Percentiles rank a stretch among this genome's conserved stretches.
phyloP scores from a whole-genome alignment of 139 green algal genomes.

The Trebouxia sp. region DNA sequence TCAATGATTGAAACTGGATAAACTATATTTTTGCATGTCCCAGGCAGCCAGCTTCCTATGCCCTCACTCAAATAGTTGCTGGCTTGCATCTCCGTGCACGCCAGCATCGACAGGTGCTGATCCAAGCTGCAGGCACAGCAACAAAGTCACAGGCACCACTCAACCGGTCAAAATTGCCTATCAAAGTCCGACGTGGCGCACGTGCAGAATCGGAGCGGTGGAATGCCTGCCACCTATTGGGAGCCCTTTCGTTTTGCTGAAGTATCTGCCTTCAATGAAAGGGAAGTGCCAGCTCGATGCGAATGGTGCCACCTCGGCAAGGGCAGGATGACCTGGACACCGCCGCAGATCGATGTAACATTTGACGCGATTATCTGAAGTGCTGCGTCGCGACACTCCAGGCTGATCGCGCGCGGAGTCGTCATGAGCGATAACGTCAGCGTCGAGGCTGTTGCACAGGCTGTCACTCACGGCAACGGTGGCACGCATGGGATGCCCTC shows the following conservation, averaged over 20 bases:
- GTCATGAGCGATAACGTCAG: slow-evolving; percentile 16
- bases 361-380: not conserved
- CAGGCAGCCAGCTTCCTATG: no score
- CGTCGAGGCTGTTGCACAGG: slow-evolving; percentile 4
- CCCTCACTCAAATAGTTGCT: no score
- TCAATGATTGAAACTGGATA: no score
- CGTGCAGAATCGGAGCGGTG: not conserved
- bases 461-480: not conserved
- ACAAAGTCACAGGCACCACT: no score
- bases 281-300: not conserved
- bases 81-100: no score
- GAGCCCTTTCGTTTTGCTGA: not conserved
- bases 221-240: not conserved
- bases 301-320: not conserved
- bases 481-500: not conserved
- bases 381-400: no score
- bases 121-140: no score
- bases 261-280: not conserved
- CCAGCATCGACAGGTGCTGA: no score
- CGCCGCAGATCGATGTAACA: not conserved
- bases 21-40: no score
- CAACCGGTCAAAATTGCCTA: no score
- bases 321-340: not conserved
- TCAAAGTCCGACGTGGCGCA: no score
- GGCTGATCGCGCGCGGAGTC: no score